These are phyloP conservation scores for Trichoderma asperelloides DNA, from an alignment of 495 filamentous ascomycete genomes.

Conservation along the genomic window DNA sequence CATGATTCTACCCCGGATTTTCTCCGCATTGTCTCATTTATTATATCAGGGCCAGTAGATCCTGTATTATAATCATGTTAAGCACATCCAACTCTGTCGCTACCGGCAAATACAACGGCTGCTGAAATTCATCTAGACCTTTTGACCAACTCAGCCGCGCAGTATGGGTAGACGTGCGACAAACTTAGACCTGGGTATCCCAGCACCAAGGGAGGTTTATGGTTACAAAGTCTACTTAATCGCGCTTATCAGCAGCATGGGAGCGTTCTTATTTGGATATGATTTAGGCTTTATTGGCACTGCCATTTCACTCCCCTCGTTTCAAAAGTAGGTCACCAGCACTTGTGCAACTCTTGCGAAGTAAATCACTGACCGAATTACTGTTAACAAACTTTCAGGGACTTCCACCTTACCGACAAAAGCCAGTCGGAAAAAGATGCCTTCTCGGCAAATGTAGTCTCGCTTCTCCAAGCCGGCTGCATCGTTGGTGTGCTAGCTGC, in stretches of 20 bases:
- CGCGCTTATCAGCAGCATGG: neutral
- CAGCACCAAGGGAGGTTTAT: neutral
- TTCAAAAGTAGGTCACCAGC: neutral
- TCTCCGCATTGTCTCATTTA: too few species aligned
- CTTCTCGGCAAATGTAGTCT: conserved; percentile 40
- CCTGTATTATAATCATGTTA: too few species aligned
- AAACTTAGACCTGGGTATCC: neutral
- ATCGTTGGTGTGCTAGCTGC: conserved; percentile 35
- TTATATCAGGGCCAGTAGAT: too few species aligned
- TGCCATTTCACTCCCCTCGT: neutral
- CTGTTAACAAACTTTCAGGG: neutral
- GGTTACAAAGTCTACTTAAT: neutral
- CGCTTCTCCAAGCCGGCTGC: conserved; percentile 47
- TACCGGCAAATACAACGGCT: too few species aligned
- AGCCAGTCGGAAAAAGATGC: neutral
- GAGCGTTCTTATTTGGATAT: neutral
- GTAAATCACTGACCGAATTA: neutral
- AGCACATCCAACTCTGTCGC: too few species aligned
- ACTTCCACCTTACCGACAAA: neutral
- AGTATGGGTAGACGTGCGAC: too few species aligned
- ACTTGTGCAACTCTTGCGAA: neutral
- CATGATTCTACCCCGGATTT: too few species aligned
- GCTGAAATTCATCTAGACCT: too few species aligned
- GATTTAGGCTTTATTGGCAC: neutral
- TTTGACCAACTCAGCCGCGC: too few species aligned